Base-by-base conservation (phyloP, 75 land plant genomes). In the Pseudotsuga menziesii region DNA sequence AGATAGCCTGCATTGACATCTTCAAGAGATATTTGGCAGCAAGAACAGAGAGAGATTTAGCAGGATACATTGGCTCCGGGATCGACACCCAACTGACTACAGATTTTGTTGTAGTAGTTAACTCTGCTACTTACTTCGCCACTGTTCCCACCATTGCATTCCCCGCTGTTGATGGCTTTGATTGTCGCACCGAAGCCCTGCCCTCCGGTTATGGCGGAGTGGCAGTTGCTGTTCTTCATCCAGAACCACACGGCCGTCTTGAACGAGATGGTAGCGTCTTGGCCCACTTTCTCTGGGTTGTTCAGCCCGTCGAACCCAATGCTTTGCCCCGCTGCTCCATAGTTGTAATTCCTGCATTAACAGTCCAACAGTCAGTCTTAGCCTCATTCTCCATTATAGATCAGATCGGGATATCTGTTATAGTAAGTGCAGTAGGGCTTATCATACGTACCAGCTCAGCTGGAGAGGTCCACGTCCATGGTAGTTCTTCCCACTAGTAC, bases 181-280 rank as follows among this genome's bases (percentile, higher is more conserved):
- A 73, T 36, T 2, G 75, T 73, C 26, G 1, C 52, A n/a, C 74
- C 74, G 25, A 73, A 73, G 5, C 74, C 74, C 22, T 52, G 12
- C 16, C 23, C 56, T 5, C 56, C 32, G 5, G 69, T 64, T 29
- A 64, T 73, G 22, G 56, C 74, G 2, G n/a, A 15, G 48, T 71
- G 73, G 32, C 73, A 39, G 19, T 71, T 36, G 52, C 54, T 48
- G 62, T 80, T 74, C 70, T 91, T 86, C 62, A 75, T 86, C 93
- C 93, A 91, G 77, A 91, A 90, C 93, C 93, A 90, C 58, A 88
- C 16, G 3, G 87, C 93, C 4, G 90, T 84, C 83, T 88, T 88
- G 85, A 91, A 88, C 13, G 93, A 82, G 1, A 79, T 36, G 0
- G 55, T 69, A 1, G 83, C 57, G 61, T 86, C 77, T 17, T 58